Base-by-base conservation (phyloP, 1,139 yeast species). In the Torulaspora globosa region DNA sequence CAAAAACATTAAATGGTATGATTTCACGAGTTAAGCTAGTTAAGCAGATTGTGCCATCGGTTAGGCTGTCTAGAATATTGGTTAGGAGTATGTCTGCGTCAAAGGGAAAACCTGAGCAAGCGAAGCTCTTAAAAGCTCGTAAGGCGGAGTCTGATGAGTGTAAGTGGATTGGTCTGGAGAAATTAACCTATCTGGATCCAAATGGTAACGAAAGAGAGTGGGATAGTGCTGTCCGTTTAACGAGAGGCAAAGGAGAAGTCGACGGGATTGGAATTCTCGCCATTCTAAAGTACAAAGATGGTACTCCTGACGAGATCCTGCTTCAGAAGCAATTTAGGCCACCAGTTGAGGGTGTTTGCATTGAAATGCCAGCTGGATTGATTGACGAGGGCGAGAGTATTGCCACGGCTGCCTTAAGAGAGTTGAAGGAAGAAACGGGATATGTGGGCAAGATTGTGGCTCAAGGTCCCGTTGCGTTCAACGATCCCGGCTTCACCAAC, bases 311-410 rank as follows among this genome's bases (percentile, higher is more conserved):
- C 55, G 65, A 61, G 31, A 70, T 90, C 34, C 76, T 90, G 2
- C 71, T 90, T 27, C 92, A 87, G 58, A 86, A 85, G 62, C 97
- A 90, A 63, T 90, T 84, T 68, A 75, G 98, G 47, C 96, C 97
- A 1, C 97, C 98, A 1, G 84, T 85, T 8, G 82, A 77, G 46
- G 89, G 88, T 21, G 88, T 90, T 2, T 84, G 92, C 60, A 80
- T 92, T 53, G 98, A 92, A 65, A 75, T 90, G 58, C 98, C 98
- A 0, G 98, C 98, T 0, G 98, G 98, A 0, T 71, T 92, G 50
- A 76, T 92, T 37, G 98, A 92, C 64, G 88, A 94, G 1, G 75
- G 79, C 43, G 98, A 92, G 62, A 65, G 83, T 1, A 69, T 88
- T 32, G 89, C 82, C 54, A 67, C 77, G 2, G 88, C 97, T 29